These are phyloP conservation scores for Paracoccidioides lutzii DNA, from an alignment of 2,329 filamentous ascomycete species.

Conservation along the genomic window DNA sequence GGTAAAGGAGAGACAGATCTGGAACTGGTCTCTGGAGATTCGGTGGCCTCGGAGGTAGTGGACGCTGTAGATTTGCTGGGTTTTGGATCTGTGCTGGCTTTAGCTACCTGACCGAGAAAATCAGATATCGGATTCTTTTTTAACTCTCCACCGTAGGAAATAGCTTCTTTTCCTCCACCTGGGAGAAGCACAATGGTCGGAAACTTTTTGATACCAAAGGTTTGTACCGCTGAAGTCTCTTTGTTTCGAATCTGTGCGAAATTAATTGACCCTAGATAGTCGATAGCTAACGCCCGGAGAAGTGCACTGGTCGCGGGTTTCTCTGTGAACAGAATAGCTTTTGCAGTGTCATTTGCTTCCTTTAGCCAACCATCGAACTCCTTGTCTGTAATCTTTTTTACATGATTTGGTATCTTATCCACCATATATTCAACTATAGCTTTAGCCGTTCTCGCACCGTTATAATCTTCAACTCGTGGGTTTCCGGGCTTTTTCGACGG, in stretches of 20 bases:
- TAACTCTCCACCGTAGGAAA: constrained; percentile 69
- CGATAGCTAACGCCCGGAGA: constrained; percentile 73
- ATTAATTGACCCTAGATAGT: constrained; percentile 68
- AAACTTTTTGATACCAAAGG: constrained; percentile 64
- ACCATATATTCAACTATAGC: constrained; percentile 76
- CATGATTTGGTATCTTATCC: constrained; percentile 82
- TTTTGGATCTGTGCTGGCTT: constrained; percentile 63
- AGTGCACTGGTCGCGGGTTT: constrained; percentile 80
- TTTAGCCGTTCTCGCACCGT: constrained; percentile 70
- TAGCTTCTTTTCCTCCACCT: constrained; percentile 51
- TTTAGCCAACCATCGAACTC: constrained; percentile 62
- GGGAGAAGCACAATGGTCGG: constrained; percentile 72
- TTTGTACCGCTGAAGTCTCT: constrained; percentile 56
- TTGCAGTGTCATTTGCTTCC: constrained; percentile 55
- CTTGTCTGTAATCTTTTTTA: constrained; percentile 68
- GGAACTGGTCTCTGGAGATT: constrained; percentile 2
- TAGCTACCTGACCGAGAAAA: constrained; percentile 67
- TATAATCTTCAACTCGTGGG: constrained; percentile 80
- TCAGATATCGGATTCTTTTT: constrained; percentile 70
- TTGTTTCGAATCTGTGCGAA: constrained; percentile 77
- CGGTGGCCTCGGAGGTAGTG: constrained; percentile 29
- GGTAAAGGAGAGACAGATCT: constrained; percentile 32
- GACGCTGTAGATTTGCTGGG: constrained; percentile 24
- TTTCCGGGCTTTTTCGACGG: constrained; percentile 69
- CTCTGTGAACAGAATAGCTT: constrained; percentile 84